Conservation (phyloP, 2,329 filamentous ascomycete species). For the Sporothrix curviconia region DNA sequence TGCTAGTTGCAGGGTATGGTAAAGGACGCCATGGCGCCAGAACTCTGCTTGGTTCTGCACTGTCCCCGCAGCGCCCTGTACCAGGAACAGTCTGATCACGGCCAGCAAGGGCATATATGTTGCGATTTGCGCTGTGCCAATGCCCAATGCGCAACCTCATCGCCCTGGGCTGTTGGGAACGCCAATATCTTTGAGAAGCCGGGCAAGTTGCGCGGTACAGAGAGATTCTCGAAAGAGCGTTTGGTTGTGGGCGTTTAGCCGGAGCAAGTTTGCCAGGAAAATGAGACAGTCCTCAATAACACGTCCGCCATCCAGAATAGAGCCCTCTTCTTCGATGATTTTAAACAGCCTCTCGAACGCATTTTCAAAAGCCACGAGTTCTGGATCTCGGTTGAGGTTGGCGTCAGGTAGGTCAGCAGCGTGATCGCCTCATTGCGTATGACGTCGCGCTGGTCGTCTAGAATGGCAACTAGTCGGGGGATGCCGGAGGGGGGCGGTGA, state of each 20-base stretch:
- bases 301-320: conserved; percentile 73
- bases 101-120: conserved; percentile 84
- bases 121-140: conserved; percentile 76
- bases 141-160: conserved; percentile 65
- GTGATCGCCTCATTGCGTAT: conserved; percentile 80
- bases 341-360: conserved; percentile 82
- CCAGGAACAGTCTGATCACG: conserved; percentile 79
- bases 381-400: conserved; percentile 79
- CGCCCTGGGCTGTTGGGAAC: conserved; percentile 30
- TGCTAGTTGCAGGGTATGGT: conserved; percentile 72
- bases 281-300: conserved; percentile 90
- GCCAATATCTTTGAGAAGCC: conserved; percentile 54
- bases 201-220: conserved; percentile 65
- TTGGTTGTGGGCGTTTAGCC: conserved; percentile 85
- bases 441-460: conserved; percentile 81
- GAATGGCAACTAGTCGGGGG: conserved; percentile 71
- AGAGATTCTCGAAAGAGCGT: conserved; percentile 88
- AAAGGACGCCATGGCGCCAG: conserved; percentile 73
- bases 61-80: conserved; percentile 72
- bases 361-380: conserved; percentile 95
- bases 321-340: conserved; percentile 76
- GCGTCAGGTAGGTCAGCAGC: conserved; percentile 83
- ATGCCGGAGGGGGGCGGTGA: conserved; percentile 84
- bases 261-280: conserved; percentile 79
- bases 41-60: conserved; percentile 79